Base-by-base conservation (phyloP, 2,329 filamentous ascomycete species). In the Aspergillus ibericus region DNA sequence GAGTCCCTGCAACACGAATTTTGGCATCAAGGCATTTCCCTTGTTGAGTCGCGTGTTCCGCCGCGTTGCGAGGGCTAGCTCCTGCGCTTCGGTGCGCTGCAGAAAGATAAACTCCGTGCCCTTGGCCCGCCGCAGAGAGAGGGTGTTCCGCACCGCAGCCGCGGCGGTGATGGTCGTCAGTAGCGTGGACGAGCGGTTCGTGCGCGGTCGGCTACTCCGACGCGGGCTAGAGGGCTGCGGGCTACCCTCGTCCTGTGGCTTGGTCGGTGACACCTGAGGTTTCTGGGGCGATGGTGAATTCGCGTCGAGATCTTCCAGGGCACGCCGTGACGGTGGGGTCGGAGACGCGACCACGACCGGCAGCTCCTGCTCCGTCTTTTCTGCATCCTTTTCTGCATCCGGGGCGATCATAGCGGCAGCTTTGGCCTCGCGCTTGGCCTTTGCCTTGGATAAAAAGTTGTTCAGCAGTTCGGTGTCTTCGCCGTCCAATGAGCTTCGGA, bases 91-190 rank as follows among this genome's bases (percentile, higher is more conserved):
- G 2, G 77, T 75, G 10, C 71, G 70, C 49, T 78, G 71, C 25
- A 73, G 66, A 55, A 79, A 79, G 27, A 80, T 68, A 53, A 80
- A 80, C 52, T 80, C 78, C 5, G 71, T 78, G 5, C 78, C 78
- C 50, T 75, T 78, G 3, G 77, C 70, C 12, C 78, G 75, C 51
- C 78, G 77, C 18, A 80, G 71, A 4, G 77, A 70, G 50, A 79
- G 75, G 6, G 71, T 71, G 49, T 73, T 76, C 53, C 74, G 76
- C 38, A 74, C 63, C 13, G 64, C 60, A 27, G 55, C 55, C 15
- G 70, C 66, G 16, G 60, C 61, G 25, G 66, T 62, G 18, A 42
- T 42, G 6, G 65, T 57, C 46, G 59, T 60, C 59, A 67, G 63
- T 50, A 65, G 60, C 40, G 62, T n/a, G 44, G 44, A 32, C 16